Percentiles rank a stretch among this genome's conserved stretches.
Evolutionary conservation across 2,329 filamentous ascomycete genomes (phyloP).

Genomic region (Aspergillus neoniger): DNA sequence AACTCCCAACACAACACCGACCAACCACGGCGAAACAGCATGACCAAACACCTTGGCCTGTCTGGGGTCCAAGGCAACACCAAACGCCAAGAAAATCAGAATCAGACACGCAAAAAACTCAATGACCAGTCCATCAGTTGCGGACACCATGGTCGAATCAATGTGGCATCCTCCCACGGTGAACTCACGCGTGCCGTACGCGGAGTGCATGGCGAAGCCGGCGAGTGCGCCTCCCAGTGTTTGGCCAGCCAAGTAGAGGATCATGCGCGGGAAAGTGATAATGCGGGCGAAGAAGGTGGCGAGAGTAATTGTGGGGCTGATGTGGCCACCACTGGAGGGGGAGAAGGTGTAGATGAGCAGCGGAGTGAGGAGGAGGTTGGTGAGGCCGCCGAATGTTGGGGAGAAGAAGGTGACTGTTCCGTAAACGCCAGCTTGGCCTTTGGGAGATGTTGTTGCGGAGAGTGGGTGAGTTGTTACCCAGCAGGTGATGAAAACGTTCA

Average conservation of each 20-base stretch:
- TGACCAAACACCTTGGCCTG: conserved; percentile 54
- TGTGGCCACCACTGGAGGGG: conserved; percentile 54
- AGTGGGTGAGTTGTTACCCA: conserved; percentile 27
- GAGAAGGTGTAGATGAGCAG: conserved; percentile 54
- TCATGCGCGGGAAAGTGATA: conserved; percentile 51
- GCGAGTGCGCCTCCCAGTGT: conserved; percentile 48
- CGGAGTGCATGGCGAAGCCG: conserved; percentile 44
- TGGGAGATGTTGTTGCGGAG: conserved; percentile 17
- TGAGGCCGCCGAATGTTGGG: conserved; percentile 40
- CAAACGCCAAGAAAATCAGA: conserved; percentile 54
- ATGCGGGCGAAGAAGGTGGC: conserved; percentile 55
- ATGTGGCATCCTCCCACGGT: conserved; percentile 44
- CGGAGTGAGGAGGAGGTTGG: conserved; percentile 46
- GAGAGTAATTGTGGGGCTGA: conserved; percentile 58
- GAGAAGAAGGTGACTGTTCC: conserved; percentile 31
- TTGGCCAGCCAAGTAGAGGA: conserved; percentile 53
- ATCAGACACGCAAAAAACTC: conserved; percentile 52
- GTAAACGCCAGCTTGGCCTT: conserved; percentile 31
- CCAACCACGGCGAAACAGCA: conserved; percentile 52
- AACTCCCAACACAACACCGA: conserved; percentile 46
- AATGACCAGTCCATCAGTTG: conserved; percentile 48
- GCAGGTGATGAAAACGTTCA: conserved; percentile 30
- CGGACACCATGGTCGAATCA: conserved; percentile 37
- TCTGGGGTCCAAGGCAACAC: conserved; percentile 56
- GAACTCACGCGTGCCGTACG: conserved; percentile 31